Conservation (phyloP, 305 asterid species). For the Rubia peregrina region DNA sequence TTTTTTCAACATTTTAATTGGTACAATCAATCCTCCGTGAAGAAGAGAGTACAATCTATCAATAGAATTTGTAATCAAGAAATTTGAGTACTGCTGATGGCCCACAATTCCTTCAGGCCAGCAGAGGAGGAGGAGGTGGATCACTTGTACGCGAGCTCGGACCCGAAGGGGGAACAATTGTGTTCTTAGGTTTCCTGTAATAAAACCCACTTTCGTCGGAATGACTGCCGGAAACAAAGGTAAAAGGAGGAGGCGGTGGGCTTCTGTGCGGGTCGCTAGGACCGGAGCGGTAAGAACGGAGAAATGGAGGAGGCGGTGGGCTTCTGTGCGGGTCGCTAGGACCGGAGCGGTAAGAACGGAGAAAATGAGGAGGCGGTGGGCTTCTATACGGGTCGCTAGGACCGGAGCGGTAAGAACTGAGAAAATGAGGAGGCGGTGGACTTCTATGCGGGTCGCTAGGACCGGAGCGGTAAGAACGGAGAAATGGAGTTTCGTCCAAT, state of each 20-base stretch:
- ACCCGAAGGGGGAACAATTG: not conserved
- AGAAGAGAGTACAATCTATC: not conserved
- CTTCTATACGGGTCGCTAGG: not conserved
- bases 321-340: not conserved
- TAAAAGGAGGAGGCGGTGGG: not conserved
- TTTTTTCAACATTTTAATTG: not conserved
- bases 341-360: not conserved
- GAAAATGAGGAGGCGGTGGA: too few relatives aligned
- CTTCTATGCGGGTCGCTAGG: not conserved
- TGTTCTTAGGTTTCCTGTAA: not conserved
- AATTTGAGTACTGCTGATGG: not conserved
- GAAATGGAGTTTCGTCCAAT: not conserved
- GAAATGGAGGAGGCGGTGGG: too few relatives aligned
- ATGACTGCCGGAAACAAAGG: not conserved
- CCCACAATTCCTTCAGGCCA: not conserved
- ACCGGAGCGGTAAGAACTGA: not conserved
- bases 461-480: not conserved
- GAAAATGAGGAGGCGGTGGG: too few relatives aligned
- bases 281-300: not conserved
- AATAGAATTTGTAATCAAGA: not conserved
- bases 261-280: not conserved
- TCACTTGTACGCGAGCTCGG: not conserved
- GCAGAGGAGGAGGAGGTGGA: not conserved
- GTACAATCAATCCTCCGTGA: not conserved
- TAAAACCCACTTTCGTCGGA: not conserved